Base-by-base conservation (phyloP, 345 rosid species). In the Linum usitatissimum region DNA sequence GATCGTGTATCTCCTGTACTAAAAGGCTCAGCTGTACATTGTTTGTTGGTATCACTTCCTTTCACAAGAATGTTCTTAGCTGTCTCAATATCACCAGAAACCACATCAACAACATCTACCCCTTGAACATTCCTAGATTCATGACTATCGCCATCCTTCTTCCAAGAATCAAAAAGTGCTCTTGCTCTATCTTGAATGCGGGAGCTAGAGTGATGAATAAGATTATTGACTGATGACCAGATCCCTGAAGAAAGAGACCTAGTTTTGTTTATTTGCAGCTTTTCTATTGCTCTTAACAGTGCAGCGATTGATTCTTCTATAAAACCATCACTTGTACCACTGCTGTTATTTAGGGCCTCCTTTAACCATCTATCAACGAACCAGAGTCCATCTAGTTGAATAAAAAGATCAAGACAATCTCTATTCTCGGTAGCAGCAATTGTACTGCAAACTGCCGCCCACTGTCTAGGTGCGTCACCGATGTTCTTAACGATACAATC, bases 361-460 rank as follows among this genome's bases (percentile, higher is more conserved):
- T 72, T 81, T 45, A 93, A 77, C 99, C 99, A 93, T 70, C 75
- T 81, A 79, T 79, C 77, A 13, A 93, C 66, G 77, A 84, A 84
- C 48, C 53, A 71, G 55, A 90, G 80, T n/a, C 99, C 99, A 71
- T 85, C 95, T 76, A 87, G 78, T 64, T 83, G 76, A 68, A 86
- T 77, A 75, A 93, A 93, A 73, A 81, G 94, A 79, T 93, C 87
- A 57, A 93, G 88, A 67, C 99, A 87, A 55, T 90, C 97, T 80
- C 76, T 83, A 71, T 77, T 84, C 70, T 87, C 94, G 0, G 97
- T 90, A 34, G 88, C 90, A 36, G 87, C 77, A 64, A 93, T 80
- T 20, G 89, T 74, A 75, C 88, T 83, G 19, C 96, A 94, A 69
- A 90, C 96, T 62, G 94, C 87, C 59, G 87, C 74, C 97, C 96